A percentile compares a stretch with the other conserved stretches of the same genome.
phyloP scores from a whole-genome alignment of 176 grass and related monocot genomes.

The Aegilops sharonensis region DNA sequence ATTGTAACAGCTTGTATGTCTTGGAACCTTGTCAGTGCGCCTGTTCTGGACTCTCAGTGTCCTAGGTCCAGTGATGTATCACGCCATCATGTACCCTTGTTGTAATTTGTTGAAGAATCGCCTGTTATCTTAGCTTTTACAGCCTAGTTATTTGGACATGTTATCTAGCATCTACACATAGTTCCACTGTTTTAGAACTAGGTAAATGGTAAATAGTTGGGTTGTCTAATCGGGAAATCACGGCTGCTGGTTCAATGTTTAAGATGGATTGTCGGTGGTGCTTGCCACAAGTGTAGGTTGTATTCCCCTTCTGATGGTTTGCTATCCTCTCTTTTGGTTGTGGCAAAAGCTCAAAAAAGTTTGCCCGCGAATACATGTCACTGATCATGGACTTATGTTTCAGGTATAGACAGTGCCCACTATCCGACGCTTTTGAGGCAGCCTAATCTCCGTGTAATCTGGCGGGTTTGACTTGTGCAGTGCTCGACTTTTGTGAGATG shows the following conservation, averaged over 20 bases:
- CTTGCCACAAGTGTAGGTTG: neutral
- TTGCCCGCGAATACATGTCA: neutral
- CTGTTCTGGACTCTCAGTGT: constrained; percentile 5
- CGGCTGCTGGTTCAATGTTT: too few species aligned
- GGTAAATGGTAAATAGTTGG: neutral
- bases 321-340: neutral
- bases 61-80: constrained; percentile 36
- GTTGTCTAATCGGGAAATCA: neutral
- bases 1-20: constrained; percentile 47
- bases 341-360: neutral
- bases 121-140: constrained; percentile 11
- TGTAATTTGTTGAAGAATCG: constrained; percentile 36
- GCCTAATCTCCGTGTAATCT: constrained; percentile 14
- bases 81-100: constrained; percentile 23
- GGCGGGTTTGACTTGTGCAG: constrained; percentile 45
- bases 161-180: neutral
- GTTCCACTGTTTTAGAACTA: neutral
- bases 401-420: neutral
- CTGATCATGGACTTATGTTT: neutral
- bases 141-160: neutral
- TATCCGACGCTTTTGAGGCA: neutral
- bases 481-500: constrained; percentile 33
- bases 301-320: neutral
- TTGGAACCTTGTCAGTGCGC: constrained; percentile 25
- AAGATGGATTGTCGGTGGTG: neutral